A percentile compares a stretch with the other conserved stretches of the same genome.
These are phyloP conservation scores for Ophiostoma tasmaniense DNA, from an alignment of 2,329 filamentous ascomycete genomes.

Conservation along the genomic window DNA sequence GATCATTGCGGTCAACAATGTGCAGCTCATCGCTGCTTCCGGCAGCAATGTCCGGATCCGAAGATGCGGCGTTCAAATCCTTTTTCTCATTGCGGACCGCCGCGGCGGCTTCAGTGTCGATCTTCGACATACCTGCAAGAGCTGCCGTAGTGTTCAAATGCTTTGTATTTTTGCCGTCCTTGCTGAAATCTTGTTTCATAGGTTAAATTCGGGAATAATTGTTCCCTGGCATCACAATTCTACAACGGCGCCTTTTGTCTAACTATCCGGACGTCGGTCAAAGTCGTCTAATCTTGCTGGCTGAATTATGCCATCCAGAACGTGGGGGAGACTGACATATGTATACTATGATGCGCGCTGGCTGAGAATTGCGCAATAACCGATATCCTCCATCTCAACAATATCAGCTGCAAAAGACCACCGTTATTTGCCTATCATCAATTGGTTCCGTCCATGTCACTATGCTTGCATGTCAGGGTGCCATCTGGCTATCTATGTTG, in stretches of 20 bases:
- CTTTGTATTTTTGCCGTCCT: background rate
- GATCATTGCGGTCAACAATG: background rate
- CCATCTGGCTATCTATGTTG: background rate
- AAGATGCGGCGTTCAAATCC: background rate
- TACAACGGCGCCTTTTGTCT: background rate
- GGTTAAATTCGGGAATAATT: background rate
- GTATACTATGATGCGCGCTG: background rate
- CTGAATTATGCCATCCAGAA: background rate
- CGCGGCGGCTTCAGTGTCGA: background rate
- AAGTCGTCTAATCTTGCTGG: background rate
- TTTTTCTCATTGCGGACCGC: background rate
- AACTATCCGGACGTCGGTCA: background rate
- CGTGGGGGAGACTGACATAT: background rate
- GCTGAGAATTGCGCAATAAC: background rate
- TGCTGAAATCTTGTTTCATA: background rate
- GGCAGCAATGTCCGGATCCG: background rate
- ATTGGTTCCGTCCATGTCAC: background rate
- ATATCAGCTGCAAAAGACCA: background rate
- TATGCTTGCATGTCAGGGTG: background rate
- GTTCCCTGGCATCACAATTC: background rate
- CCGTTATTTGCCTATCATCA: background rate
- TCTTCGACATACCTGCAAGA: background rate
- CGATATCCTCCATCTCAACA: background rate
- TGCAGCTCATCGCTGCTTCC: background rate
- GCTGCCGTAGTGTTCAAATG: background rate